Conservation (phyloP, 306 rosid genomes). For the Purshia tridentata region DNA sequence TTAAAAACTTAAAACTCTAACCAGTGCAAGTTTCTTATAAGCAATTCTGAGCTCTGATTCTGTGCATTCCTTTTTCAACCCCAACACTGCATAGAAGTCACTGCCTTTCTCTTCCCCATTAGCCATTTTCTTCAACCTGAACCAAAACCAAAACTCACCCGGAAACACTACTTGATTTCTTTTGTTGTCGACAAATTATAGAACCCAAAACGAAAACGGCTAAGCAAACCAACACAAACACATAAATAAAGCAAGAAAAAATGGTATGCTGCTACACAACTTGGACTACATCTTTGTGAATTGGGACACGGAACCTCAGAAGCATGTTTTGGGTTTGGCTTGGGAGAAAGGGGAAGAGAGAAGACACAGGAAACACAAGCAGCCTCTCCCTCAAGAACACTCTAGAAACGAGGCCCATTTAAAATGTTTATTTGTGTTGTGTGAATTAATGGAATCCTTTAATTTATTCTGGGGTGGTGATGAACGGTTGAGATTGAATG, state of each 20-base stretch:
- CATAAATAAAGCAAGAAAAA: not conserved
- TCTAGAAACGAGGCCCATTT: constrained; percentile 49
- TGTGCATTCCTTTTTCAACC: constrained; percentile 80
- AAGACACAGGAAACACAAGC: constrained; percentile 1
- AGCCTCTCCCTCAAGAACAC: constrained; percentile 30
- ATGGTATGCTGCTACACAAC: not conserved
- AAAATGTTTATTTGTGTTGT: constrained; percentile 32
- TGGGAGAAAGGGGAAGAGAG: constrained; percentile 9
- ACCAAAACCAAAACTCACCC: constrained; percentile 6
- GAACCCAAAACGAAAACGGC: constrained; percentile 13
- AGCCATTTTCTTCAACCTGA: constrained; percentile 51
- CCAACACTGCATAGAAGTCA: constrained; percentile 70
- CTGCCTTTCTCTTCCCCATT: constrained; percentile 46
- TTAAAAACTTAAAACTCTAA: constrained; percentile 33
- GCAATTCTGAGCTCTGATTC: constrained; percentile 68
- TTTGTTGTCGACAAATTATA: constrained; percentile 55
- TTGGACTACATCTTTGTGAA: constrained; percentile 33
- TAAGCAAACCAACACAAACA: constrained; percentile 8
- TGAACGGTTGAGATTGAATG: constrained; percentile 62
- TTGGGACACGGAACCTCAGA: constrained; percentile 32
- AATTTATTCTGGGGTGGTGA: not conserved
- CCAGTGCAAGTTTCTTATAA: constrained; percentile 90
- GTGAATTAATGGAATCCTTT: constrained; percentile 1
- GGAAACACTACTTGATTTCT: constrained; percentile 7
- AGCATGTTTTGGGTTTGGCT: constrained; percentile 30